These are phyloP conservation scores for Barnettozyma californica DNA, from an alignment of 805 yeast species.

Conservation along the genomic window DNA sequence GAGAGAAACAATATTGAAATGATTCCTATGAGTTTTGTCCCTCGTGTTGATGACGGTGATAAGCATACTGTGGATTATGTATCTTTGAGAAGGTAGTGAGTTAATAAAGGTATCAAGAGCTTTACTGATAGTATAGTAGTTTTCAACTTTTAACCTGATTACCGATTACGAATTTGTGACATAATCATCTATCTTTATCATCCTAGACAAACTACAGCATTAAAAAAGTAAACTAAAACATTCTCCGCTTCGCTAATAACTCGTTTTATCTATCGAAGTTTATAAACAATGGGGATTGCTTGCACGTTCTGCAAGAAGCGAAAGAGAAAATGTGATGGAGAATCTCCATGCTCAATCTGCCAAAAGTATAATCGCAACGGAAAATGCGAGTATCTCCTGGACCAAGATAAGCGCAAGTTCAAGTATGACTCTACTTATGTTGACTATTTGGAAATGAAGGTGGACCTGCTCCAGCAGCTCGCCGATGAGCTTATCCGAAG, in stretches of 20 bases:
- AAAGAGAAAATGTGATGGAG: constrained; percentile 17
- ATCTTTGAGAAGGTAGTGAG: not conserved
- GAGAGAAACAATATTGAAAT: constrained; percentile 11
- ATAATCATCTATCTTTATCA: not conserved
- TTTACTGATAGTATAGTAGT: not conserved
- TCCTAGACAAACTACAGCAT: no score
- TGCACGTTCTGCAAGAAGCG: constrained; percentile 15
- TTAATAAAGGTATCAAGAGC: not conserved
- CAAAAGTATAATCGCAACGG: constrained; percentile 9
- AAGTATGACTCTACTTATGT: constrained; percentile 29
- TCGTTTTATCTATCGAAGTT: no score
- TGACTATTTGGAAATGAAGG: constrained; percentile 27
- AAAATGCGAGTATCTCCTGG: constrained; percentile 23
- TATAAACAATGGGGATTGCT: constrained; percentile 5
- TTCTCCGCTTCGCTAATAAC: not conserved
- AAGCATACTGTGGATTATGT: constrained; percentile 4
- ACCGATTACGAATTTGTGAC: not conserved
- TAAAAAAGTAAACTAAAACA: not conserved
- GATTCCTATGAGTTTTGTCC: constrained; percentile 6
- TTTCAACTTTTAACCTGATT: no score
- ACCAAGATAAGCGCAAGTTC: constrained; percentile 26
- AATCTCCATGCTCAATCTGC: constrained; percentile 11
- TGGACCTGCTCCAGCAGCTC: constrained; percentile 25
- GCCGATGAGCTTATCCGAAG: constrained; percentile 22
- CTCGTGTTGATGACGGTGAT: not conserved